phyloP scores from a whole-genome alignment of 2,329 filamentous ascomycete genomes.

The Nigrospora sphaerica region DNA sequence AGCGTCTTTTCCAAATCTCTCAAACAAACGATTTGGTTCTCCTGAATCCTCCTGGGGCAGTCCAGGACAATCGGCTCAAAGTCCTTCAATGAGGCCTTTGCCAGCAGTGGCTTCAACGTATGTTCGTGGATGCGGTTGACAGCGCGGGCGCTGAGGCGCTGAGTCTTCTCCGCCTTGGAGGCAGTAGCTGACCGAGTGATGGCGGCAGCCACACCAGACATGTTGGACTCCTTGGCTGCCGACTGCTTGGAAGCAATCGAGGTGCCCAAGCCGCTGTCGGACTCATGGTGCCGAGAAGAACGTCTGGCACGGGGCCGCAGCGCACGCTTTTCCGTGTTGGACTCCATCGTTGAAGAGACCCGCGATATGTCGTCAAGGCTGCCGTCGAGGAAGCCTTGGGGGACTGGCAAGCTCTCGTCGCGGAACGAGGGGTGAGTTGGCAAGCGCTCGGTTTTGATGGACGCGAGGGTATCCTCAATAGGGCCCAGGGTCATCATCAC shows the following conservation, averaged over 20 bases:
- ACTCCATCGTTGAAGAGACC: neutral
- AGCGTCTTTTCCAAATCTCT: slow-evolving; percentile 92
- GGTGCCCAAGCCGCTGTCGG: slow-evolving; percentile 83
- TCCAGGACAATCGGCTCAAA: slow-evolving; percentile 76
- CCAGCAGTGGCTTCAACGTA: slow-evolving; percentile 71
- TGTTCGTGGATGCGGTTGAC: slow-evolving; percentile 73
- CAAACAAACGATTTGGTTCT: slow-evolving; percentile 82
- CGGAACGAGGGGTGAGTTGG: slow-evolving; percentile 35
- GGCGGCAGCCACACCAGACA: slow-evolving; percentile 40
- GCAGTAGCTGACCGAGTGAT: slow-evolving; percentile 54
- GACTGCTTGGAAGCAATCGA: slow-evolving; percentile 61
- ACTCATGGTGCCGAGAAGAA: slow-evolving; percentile 59
- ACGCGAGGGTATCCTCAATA: slow-evolving; percentile 55
- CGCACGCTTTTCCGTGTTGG: slow-evolving; percentile 37
- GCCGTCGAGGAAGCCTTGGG: slow-evolving; percentile 50
- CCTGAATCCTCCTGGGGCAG: slow-evolving; percentile 70
- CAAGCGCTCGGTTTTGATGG: slow-evolving; percentile 30
- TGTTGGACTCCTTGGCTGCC: slow-evolving; percentile 37
- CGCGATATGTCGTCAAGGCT: neutral
- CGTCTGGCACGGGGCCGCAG: slow-evolving; percentile 49
- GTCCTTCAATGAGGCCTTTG: slow-evolving; percentile 64
- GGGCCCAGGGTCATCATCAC: slow-evolving; percentile 59
- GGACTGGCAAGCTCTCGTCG: slow-evolving; percentile 53
- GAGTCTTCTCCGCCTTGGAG: slow-evolving; percentile 39
- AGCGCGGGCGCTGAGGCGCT: slow-evolving; percentile 61